Evolutionary conservation across 73 alveolate species (phyloP).

Genomic region (Tetrahymena elliotti): DNA sequence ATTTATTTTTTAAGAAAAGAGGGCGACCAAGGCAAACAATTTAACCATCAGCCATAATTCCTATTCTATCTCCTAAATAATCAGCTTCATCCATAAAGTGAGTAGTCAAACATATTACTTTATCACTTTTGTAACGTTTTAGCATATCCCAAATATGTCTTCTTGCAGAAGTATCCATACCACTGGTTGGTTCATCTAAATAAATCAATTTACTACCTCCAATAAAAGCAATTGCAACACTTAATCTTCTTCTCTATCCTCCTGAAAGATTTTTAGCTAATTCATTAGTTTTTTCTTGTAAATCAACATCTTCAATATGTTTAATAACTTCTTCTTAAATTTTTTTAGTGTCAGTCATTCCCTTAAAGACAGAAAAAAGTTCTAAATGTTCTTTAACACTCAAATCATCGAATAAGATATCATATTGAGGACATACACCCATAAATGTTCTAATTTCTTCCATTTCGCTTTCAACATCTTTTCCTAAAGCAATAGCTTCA

Average conservation of each 20-base stretch:
- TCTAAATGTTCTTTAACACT: conserved; percentile 75
- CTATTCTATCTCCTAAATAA: conserved; percentile 95
- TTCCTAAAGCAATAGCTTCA: conserved; percentile 48
- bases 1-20: conserved; percentile 77
- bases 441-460: conserved; percentile 70
- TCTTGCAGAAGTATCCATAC: conserved; percentile 92
- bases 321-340: conserved; percentile 54
- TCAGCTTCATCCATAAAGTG: conserved; percentile 98
- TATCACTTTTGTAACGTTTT: conserved; percentile 70
- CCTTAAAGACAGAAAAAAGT: conserved; percentile 74
- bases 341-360: conserved; percentile 55
- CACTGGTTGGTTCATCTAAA: conserved; percentile 96
- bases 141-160: conserved; percentile 93
- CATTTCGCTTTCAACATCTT: conserved; percentile 53
- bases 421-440: conserved; percentile 99
- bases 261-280: conserved; percentile 83
- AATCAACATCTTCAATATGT: conserved; percentile 79
- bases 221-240: conserved; percentile 85
- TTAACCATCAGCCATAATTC: conserved; percentile 85
- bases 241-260: conserved; percentile 85
- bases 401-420: conserved; percentile 78
- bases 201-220: conserved; percentile 86
- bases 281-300: conserved; percentile 49
- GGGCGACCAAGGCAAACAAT: conserved; percentile 84
- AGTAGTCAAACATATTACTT: conserved; percentile 90